Evolutionary conservation across 2,329 filamentous ascomycete genomes (phyloP).

Genomic region (Cadophora malorum): DNA sequence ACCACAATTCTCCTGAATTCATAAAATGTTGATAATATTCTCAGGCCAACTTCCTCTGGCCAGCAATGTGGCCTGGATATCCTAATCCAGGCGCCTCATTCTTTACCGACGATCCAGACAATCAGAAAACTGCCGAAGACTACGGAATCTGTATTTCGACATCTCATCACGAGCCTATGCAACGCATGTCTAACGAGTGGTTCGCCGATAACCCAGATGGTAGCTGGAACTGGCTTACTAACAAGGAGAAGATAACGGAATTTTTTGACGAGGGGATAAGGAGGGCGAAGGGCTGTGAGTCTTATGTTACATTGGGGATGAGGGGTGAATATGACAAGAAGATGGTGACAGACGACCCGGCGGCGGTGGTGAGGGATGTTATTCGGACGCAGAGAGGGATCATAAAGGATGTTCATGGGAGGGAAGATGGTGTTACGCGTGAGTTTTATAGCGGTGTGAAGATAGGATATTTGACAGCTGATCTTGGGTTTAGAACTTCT

Average conservation of each 20-base stretch:
- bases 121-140: slow-evolving; percentile 70
- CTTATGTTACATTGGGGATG: slow-evolving; percentile 71
- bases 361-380: slow-evolving; percentile 61
- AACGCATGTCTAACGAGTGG: slow-evolving; percentile 62
- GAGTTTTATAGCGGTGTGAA: slow-evolving; percentile 37
- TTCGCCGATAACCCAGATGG: slow-evolving; percentile 55
- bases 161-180: slow-evolving; percentile 75
- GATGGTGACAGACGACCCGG: slow-evolving; percentile 57
- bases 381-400: slow-evolving; percentile 64
- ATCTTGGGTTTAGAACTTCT: slow-evolving; percentile 62
- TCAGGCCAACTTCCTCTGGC: slow-evolving; percentile 79
- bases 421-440: slow-evolving; percentile 51
- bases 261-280: slow-evolving; percentile 71
- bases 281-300: slow-evolving; percentile 66
- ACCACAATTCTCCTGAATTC: too few relatives aligned
- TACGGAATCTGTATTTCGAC: slow-evolving; percentile 74
- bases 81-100: slow-evolving; percentile 63
- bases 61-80: slow-evolving; percentile 67
- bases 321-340: slow-evolving; percentile 70
- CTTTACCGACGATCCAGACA: slow-evolving; percentile 69
- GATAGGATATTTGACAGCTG: too few relatives aligned
- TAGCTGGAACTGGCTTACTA: slow-evolving; percentile 70
- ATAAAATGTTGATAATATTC: too few relatives aligned
- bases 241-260: slow-evolving; percentile 68
- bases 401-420: slow-evolving; percentile 59